phyloP scores from a whole-genome alignment of 2,329 filamentous ascomycete species.

The Talaromyces funiculosus region DNA sequence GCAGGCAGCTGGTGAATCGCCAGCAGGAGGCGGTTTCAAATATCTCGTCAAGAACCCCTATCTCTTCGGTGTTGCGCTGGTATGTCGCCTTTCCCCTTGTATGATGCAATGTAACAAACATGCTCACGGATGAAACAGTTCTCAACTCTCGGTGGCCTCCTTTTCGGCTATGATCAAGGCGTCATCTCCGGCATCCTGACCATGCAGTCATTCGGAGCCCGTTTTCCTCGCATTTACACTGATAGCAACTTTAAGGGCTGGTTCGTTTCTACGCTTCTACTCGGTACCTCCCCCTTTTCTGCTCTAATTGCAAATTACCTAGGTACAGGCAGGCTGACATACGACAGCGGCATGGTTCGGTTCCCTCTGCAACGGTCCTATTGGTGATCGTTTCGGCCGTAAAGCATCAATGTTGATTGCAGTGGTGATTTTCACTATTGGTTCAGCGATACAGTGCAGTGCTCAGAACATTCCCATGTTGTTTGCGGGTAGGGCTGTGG shows the following conservation, averaged over 20 bases:
- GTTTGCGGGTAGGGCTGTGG: slow-evolving; percentile 40
- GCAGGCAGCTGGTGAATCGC: slow-evolving; percentile 9
- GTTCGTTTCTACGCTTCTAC: slow-evolving; percentile 48
- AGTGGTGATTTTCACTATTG: slow-evolving; percentile 49
- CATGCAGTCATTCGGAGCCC: slow-evolving; percentile 43
- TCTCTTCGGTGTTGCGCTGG: slow-evolving; percentile 41
- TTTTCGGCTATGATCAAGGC: slow-evolving; percentile 49
- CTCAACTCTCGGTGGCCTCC: slow-evolving; percentile 39
- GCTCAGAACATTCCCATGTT: slow-evolving; percentile 39
- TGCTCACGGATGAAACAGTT: slow-evolving; percentile 22
- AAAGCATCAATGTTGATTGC: slow-evolving; percentile 49
- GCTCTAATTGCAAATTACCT: not conserved
- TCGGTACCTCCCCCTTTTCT: slow-evolving; percentile 26
- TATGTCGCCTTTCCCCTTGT: slow-evolving; percentile 19
- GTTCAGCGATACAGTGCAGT: slow-evolving; percentile 44
- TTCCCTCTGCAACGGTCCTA: slow-evolving; percentile 43
- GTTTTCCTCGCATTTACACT: slow-evolving; percentile 36
- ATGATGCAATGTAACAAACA: not conserved
- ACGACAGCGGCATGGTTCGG: slow-evolving; percentile 44
- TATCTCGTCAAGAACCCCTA: slow-evolving; percentile 39
- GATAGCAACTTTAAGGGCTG: slow-evolving; percentile 49
- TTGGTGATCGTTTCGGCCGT: slow-evolving; percentile 49
- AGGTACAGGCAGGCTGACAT: not conserved
- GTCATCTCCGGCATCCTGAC: slow-evolving; percentile 45
- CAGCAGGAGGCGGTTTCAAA: slow-evolving; percentile 21